phyloP scores from a whole-genome alignment of 129 eudicot species.

The Flaveria sonorensis region DNA sequence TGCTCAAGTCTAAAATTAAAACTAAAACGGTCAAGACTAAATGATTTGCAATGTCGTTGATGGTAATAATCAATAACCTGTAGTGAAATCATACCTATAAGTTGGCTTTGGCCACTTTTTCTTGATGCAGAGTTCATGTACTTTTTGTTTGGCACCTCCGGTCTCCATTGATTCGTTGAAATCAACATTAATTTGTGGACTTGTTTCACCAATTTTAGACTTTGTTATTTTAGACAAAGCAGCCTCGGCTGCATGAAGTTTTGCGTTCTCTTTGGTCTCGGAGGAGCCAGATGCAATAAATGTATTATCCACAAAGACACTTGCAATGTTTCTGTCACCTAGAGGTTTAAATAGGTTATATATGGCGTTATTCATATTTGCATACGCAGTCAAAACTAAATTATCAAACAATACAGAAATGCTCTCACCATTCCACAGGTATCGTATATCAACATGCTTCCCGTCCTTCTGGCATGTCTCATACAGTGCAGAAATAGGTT shows the following conservation, averaged over 20 bases:
- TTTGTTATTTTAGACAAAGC: conserved; percentile 49
- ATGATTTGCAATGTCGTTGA: neutral
- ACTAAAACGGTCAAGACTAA: neutral
- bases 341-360: neutral
- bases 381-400: no score
- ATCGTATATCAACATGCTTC: conserved; percentile 52
- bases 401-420: neutral
- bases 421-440: conserved; percentile 45
- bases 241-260: conserved; percentile 85
- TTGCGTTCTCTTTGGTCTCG: conserved; percentile 65
- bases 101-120: conserved; percentile 70
- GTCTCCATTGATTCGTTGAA: conserved; percentile 39
- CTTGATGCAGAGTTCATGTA: conserved; percentile 61
- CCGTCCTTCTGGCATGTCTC: conserved; percentile 72
- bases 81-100: conserved; percentile 50
- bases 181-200: conserved; percentile 13
- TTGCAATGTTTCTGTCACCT: conserved; percentile 55
- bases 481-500: conserved; percentile 68
- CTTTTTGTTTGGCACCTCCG: conserved; percentile 68
- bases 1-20: conserved; percentile 41
- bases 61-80: neutral
- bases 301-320: conserved; percentile 57
- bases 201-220: neutral
- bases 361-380: neutral
- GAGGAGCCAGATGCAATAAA: conserved; percentile 64